Base-by-base conservation (phyloP, 2,329 filamentous ascomycete species). In the Colletotrichum sp. region DNA sequence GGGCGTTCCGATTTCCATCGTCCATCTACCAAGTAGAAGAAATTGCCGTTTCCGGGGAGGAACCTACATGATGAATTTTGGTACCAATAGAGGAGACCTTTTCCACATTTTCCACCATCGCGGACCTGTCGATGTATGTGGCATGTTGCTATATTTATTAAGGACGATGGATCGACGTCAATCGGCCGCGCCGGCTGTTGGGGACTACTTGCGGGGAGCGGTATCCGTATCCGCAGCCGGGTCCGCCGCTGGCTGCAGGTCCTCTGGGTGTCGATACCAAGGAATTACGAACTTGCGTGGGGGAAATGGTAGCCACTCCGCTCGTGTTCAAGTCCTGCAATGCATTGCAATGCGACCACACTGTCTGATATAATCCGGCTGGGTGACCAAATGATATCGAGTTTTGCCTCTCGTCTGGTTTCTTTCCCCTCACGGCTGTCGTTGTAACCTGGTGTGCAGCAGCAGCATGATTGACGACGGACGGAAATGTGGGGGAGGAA, bases 71-170 rank as follows among this genome's bases (percentile, higher is more conserved):
- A 21, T 13, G 43, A 5, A 21, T 21, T 52, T 61, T 32, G 66
- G 66, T 34, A 58, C 24, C 3, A 60, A n/a, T 32, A 15, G 48
- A 26, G 43, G 7, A 28, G 62, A 9, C 21, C 12, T 12, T 52
- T 68, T 55, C 52, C 55, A 60, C 66, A 68, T 38, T 60, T 68
- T 38, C 43, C n/a, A n/a, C 43, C n/a, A 21, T 56, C 12, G 13
- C 10, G 21, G 21, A 26, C 28, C 28, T 26, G 34, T 30, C 24
- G 16, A 15, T 52, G 10, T 21, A 52, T 61, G 21, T 52, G 61
- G 61, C 71, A 60, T 61, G 34, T 52, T 74, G 34, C 71, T 65
- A 73, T 70, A 74, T 56, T 70, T 74, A 61, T 66, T 70, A 43
- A 75, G 61, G 21, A 66, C 61, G 60, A 38, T 15, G 28, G 67